Evolutionary conservation across 805 yeast species (phyloP).

Genomic region (Kurtzmaniella fragi): DNA sequence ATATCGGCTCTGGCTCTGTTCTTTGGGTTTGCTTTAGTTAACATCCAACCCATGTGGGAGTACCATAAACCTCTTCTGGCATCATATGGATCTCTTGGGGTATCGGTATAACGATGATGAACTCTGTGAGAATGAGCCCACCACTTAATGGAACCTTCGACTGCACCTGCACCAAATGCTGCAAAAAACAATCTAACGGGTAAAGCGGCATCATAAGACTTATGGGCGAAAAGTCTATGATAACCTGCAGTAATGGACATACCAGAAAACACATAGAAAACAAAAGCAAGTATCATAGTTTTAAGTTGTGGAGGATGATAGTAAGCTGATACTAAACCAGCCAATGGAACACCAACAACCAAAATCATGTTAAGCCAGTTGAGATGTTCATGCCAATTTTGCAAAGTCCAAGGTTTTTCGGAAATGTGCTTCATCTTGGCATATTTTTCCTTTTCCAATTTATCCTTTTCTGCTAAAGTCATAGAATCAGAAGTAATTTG

Average conservation of each 20-base stretch:
- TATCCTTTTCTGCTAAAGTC: conserved; percentile 36
- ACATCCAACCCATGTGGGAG: conserved; percentile 86
- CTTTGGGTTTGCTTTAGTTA: conserved; percentile 74
- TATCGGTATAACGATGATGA: conserved; percentile 84
- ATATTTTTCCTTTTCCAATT: conserved; percentile 34
- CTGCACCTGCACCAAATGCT: conserved; percentile 75
- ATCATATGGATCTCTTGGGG: conserved; percentile 75
- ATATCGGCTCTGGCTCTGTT: conserved; percentile 79
- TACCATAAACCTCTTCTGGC: conserved; percentile 82
- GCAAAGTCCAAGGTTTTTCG: conserved; percentile 71
- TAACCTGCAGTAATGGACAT: conserved; percentile 80
- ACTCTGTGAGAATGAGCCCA: conserved; percentile 85
- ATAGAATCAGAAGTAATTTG: conserved; percentile 51
- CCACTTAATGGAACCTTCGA: conserved; percentile 85
- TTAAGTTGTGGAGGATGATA: conserved; percentile 45
- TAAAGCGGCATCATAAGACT: conserved; percentile 58
- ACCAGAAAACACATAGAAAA: conserved; percentile 58
- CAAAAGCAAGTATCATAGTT: conserved; percentile 49
- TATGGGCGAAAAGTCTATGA: conserved; percentile 77
- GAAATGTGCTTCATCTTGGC: conserved; percentile 52
- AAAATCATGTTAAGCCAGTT: conserved; percentile 73
- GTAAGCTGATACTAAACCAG: conserved; percentile 45
- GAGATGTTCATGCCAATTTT: conserved; percentile 69
- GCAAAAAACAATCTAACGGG: conserved; percentile 65
- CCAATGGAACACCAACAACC: conserved; percentile 55